phyloP scores from a whole-genome alignment of 2,329 filamentous ascomycete genomes.

The Didymellaceae sp. region DNA sequence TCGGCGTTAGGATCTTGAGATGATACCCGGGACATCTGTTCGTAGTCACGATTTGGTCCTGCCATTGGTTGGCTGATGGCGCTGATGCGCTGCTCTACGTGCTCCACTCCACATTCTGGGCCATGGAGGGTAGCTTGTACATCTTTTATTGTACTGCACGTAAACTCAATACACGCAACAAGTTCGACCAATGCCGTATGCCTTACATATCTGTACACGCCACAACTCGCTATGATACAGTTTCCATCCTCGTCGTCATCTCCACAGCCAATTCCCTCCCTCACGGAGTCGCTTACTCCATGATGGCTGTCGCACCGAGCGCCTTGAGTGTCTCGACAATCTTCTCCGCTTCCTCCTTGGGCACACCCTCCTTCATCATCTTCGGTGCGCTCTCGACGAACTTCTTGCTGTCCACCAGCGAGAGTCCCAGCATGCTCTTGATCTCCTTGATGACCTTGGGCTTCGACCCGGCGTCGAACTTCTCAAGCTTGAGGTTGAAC shows the following conservation, averaged over 20 bases:
- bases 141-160: constrained; percentile 28
- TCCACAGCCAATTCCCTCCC: too few species aligned
- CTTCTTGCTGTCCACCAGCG: constrained; percentile 99
- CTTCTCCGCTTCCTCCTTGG: constrained; percentile 99
- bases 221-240: constrained; percentile 46
- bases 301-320: constrained; percentile 83
- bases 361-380: constrained; percentile 97
- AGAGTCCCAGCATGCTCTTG: constrained; percentile 93
- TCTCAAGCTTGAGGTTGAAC: constrained; percentile 93
- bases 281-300: constrained; percentile 86
- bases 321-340: constrained; percentile 94
- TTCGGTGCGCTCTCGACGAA: constrained; percentile 99
- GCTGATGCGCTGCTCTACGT: background rate
- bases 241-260: constrained; percentile 1
- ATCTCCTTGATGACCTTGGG: constrained; percentile 99
- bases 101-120: background rate
- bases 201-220: constrained; percentile 49
- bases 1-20: constrained; percentile 15
- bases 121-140: constrained; percentile 8
- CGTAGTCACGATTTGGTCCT: background rate
- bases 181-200: constrained; percentile 24
- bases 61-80: background rate
- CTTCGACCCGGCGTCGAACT: constrained; percentile 87
- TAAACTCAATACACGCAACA: constrained; percentile 41
- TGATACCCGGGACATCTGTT: constrained; percentile 37